Evolutionary conservation across 129 eudicot genomes (phyloP).

Genomic region (Escallonia rubra): DNA sequence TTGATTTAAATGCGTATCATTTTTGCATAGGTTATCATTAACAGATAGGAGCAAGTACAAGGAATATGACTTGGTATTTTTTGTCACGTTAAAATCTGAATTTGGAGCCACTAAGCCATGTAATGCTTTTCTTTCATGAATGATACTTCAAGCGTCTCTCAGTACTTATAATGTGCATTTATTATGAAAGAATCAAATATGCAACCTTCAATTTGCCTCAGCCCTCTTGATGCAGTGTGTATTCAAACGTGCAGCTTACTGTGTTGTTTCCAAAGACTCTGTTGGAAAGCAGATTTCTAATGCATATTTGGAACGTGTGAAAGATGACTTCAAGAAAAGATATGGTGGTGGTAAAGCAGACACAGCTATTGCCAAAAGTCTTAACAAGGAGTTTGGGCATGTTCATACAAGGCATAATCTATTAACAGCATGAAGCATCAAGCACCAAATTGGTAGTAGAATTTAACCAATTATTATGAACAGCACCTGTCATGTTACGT

Average conservation of each 20-base stretch:
- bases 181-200: too few species aligned
- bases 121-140: too few species aligned
- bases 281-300: constrained; percentile 82
- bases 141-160: too few species aligned
- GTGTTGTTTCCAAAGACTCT: constrained; percentile 86
- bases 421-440: not conserved
- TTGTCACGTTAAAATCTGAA: too few species aligned
- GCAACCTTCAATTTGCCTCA: not conserved
- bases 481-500: too few species aligned
- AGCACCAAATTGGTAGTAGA: constrained; percentile 2
- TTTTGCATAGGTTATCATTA: too few species aligned
- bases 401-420: not conserved
- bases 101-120: too few species aligned
- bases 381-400: constrained; percentile 84
- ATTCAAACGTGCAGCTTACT: constrained; percentile 54
- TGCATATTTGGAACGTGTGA: constrained; percentile 77
- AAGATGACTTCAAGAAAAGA: constrained; percentile 75
- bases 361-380: constrained; percentile 84
- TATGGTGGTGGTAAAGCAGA: constrained; percentile 96
- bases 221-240: not conserved
- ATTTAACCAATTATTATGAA: not conserved
- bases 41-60: too few species aligned
- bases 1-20: too few species aligned
- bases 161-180: too few species aligned
- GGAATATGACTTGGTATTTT: too few species aligned